Base-by-base conservation (phyloP, 192 early-diverging fungal genomes). In the Oehlia diaphana region DNA sequence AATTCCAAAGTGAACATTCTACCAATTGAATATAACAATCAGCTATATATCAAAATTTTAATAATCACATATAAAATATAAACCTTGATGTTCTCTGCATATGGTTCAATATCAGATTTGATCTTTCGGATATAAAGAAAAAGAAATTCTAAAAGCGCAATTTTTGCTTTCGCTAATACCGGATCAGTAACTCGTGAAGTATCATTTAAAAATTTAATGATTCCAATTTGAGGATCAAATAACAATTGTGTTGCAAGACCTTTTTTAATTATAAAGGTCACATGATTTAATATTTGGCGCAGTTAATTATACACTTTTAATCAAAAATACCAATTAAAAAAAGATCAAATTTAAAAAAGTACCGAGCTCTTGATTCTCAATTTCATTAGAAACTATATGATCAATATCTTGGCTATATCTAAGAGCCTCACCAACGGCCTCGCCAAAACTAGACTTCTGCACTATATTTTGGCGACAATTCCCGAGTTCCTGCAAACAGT, bases 201-300 rank as follows among this genome's bases (percentile, higher is more conserved):
- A 26, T 76, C 72, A 49, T 75, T 70, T 6, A 88, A 37, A 61
- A 87, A 86, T 33, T 79, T 75, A n/a, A 90, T 33, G 12, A 90
- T 83, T 8, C 89, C 89, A 42, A 49, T 78, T 9, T 87, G 79
- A 4, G 78, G 23, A 62, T 87, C 83, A 70, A 88, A 87, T 63
- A 90, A 49, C 1, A 87, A 37, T 12, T 87, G 82, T 2, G 83
- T 79, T 1, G 82, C 84, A 73, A 87, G 86, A 66, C 88, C 89
- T 90, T 23, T n/a, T 53, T 47, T 12, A 47, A 47, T 47, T 3
- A 47, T 47, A 47, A 47, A 9, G 44, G 4, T 47, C 44, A 47
- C 44, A 47, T 47, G 44, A 33, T 19, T 19, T 9, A 28, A 64
- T 28, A 37, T 26, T 26, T 63, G 14, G 21, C 23, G n/a, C 16